Evolutionary conservation across 2,329 filamentous ascomycete genomes (phyloP).

Genomic region (Raffaelea arxii): DNA sequence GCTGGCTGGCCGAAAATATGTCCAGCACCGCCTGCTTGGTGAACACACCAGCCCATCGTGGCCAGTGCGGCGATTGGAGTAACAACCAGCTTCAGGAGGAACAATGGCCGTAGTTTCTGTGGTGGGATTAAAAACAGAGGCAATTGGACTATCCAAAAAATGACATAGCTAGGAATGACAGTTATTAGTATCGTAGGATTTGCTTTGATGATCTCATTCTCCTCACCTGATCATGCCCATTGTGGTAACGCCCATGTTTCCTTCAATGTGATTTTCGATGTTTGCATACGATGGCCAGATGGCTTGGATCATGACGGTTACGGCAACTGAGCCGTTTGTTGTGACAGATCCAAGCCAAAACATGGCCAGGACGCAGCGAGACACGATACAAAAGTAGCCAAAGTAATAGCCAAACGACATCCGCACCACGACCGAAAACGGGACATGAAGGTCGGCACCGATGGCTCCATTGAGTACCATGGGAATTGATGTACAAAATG

Average conservation of each 20-base stretch:
- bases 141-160: slow-evolving; percentile 15
- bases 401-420: slow-evolving; percentile 28
- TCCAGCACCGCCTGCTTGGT: slow-evolving; percentile 33
- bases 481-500: slow-evolving; percentile 40
- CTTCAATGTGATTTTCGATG: slow-evolving; percentile 29
- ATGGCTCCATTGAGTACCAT: slow-evolving; percentile 27
- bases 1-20: slow-evolving; percentile 2
- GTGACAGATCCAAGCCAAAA: slow-evolving; percentile 26
- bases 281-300: slow-evolving; percentile 31
- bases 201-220: background rate
- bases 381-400: slow-evolving; percentile 19
- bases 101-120: slow-evolving; percentile 16
- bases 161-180: slow-evolving; percentile 13
- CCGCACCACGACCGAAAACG: slow-evolving; percentile 25
- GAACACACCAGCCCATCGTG: slow-evolving; percentile 66
- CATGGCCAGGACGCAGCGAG: slow-evolving; percentile 21
- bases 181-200: slow-evolving; percentile 2
- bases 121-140: slow-evolving; percentile 18
- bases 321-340: slow-evolving; percentile 20
- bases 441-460: slow-evolving; percentile 25
- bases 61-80: slow-evolving; percentile 4
- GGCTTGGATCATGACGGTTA: slow-evolving; percentile 23
- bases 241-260: slow-evolving; percentile 21
- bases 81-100: slow-evolving; percentile 23
- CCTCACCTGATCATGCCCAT: slow-evolving; percentile 23